phyloP scores from a whole-genome alignment of 306 rosid genomes.

The Medicago truncatula region MtrunA17r5.0-ANR NC_053045.1:47979001-47979500 shows the following conservation, averaged over 20 bases:
- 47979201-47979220: not conserved
- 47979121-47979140: constrained; percentile 46
- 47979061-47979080: constrained; percentile 21
- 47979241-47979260: not conserved
- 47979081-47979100: constrained; percentile 53
- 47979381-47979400: not conserved
- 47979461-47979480: too few species aligned
- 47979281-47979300: not conserved
- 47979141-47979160: not conserved
- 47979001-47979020: constrained; percentile 18
- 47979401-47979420: not conserved
- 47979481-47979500: too few species aligned
- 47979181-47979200: not conserved
- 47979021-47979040: not conserved
- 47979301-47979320: too few species aligned
- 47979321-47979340: not conserved
- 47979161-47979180: not conserved
- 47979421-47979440: constrained; percentile 3
- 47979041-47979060: not conserved
- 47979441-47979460: not conserved
- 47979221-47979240: not conserved
- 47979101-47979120: constrained; percentile 56
- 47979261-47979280: not conserved
- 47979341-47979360: too few species aligned
- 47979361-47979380: not conserved